Percentiles rank a stretch among this genome's conserved stretches.
Conservation (phyloP, 1,139 yeast genomes). For the Magnusiomyces paraingens region DNA sequence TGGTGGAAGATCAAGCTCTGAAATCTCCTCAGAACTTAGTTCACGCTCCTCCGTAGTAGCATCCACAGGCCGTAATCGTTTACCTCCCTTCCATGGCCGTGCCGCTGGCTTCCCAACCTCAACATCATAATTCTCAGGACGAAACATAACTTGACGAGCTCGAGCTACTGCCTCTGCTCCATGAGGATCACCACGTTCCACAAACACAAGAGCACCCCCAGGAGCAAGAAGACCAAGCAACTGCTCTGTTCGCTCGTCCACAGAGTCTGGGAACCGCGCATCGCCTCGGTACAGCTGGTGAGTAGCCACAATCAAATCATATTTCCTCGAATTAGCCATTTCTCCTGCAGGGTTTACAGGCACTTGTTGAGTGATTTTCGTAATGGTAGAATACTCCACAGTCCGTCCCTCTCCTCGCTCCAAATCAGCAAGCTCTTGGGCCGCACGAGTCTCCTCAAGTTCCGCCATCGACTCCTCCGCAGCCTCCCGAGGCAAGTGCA, state of each 20-base stretch:
- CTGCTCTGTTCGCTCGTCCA: conserved; percentile 61
- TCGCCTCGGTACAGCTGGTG: conserved; percentile 66
- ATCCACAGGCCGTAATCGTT: conserved; percentile 24
- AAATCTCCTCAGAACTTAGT: neutral
- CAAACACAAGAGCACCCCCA: conserved; percentile 65
- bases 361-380: conserved; percentile 2
- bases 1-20: conserved; percentile 39
- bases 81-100: conserved; percentile 56
- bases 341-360: neutral
- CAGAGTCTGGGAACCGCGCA: conserved; percentile 54
- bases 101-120: conserved; percentile 33
- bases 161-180: conserved; percentile 88
- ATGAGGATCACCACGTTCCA: conserved; percentile 84
- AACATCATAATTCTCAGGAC: conserved; percentile 60
- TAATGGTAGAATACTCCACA: neutral
- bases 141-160: conserved; percentile 79
- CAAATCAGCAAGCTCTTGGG: neutral
- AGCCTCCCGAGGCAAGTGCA: neutral
- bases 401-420: neutral
- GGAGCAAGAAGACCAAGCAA: conserved; percentile 61
- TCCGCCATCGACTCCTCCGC: neutral
- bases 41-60: neutral
- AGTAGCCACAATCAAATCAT: conserved; percentile 80
- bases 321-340: conserved; percentile 31
- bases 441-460: neutral